These are phyloP conservation scores for Dictyostelium discoideum DNA, from an alignment of 78 protist genomes.

Conservation along the genomic window dicty_2.7 NC_007091.3:1109501-1110000, in stretches of 20 bases:
- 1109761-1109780: conserved; percentile 50
- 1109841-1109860: conserved; percentile 33
- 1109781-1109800: conserved; percentile 73
- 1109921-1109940: conserved; percentile 11
- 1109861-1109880: conserved; percentile 1
- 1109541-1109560: conserved; percentile 28
- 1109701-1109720: conserved; percentile 31
- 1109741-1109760: conserved; percentile 50
- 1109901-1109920: conserved; percentile 56
- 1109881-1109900: conserved; percentile 36
- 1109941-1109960: conserved; percentile 17
- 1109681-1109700: conserved; percentile 78
- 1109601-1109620: conserved; percentile 15
- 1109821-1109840: conserved; percentile 47
- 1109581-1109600: conserved; percentile 1
- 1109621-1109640: not conserved
- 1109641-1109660: conserved; percentile 34
- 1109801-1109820: conserved; percentile 2
- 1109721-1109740: conserved; percentile 53
- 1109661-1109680: conserved; percentile 75
- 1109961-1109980: not conserved
- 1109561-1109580: conserved; percentile 31
- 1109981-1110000: not conserved
- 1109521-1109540: conserved; percentile 24
- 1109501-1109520: conserved; percentile 30